Percentiles rank a stretch among this genome's conserved stretches.
phyloP scores from a whole-genome alignment of 1,284 basidiomycete genomes.

The Cryptococcus floricola region DNA sequence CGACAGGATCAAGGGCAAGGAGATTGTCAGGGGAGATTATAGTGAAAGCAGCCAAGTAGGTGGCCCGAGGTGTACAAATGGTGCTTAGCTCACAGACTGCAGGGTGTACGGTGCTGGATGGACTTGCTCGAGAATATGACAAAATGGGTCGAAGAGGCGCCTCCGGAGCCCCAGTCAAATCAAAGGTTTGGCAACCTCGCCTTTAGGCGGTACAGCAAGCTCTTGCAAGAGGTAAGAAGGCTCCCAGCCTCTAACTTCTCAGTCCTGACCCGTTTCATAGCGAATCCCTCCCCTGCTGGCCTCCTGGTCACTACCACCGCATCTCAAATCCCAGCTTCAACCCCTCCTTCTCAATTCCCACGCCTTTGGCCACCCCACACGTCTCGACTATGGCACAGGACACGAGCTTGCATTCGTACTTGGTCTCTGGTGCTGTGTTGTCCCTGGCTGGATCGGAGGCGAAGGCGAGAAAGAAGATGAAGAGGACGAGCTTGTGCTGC shows the following conservation, averaged over 20 bases:
- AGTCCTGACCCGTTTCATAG: constrained; percentile 47
- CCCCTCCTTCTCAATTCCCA: constrained; percentile 50
- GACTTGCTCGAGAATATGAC: constrained; percentile 66
- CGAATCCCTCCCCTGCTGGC: constrained; percentile 59
- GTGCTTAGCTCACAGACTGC: neutral
- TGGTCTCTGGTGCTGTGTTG: constrained; percentile 57
- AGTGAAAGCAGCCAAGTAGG: constrained; percentile 41
- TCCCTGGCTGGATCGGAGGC: constrained; percentile 36
- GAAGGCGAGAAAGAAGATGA: constrained; percentile 26
- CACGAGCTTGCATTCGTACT: constrained; percentile 86
- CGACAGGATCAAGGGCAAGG: constrained; percentile 65
- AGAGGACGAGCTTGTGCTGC: constrained; percentile 49
- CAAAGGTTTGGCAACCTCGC: constrained; percentile 94
- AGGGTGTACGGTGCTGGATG: constrained; percentile 48
- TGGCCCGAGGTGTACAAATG: constrained; percentile 30
- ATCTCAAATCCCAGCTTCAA: constrained; percentile 63
- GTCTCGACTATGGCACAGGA: constrained; percentile 95
- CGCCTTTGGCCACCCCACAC: constrained; percentile 83
- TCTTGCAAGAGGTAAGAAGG: constrained; percentile 66
- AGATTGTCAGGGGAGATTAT: constrained; percentile 26
- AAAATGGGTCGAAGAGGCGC: constrained; percentile 76
- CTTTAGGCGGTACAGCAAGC: constrained; percentile 80
- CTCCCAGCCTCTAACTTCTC: neutral
- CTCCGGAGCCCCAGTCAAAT: constrained; percentile 63
- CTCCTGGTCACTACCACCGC: constrained; percentile 49